Conservation (phyloP, 2,329 filamentous ascomycete species). For the Phaeosphaeria sp. region DNA sequence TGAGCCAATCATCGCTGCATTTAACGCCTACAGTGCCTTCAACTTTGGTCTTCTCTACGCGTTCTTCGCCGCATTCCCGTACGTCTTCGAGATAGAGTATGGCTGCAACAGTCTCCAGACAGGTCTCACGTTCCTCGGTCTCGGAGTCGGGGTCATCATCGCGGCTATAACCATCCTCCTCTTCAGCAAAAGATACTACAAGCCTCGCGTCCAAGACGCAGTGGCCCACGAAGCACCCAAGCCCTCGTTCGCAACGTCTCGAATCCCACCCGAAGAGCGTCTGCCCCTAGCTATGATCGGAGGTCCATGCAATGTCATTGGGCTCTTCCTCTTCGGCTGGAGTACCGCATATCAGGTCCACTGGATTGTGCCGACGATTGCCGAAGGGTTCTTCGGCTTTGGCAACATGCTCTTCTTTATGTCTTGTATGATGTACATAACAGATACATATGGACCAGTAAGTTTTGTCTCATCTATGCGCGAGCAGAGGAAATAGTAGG, state of each 20-base stretch:
- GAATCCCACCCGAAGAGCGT: constrained; percentile 7
- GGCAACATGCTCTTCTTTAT: constrained; percentile 54
- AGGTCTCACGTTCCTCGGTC: constrained; percentile 25
- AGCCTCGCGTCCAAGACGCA: constrained; percentile 10
- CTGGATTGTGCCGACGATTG: constrained; percentile 37
- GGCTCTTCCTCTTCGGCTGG: constrained; percentile 1
- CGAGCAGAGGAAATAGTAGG: no score
- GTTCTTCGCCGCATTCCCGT: constrained; percentile 33
- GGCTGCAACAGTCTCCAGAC: constrained; percentile 11
- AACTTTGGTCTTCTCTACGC: constrained; percentile 32
- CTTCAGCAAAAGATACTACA: constrained; percentile 40
- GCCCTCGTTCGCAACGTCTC: constrained; percentile 41
- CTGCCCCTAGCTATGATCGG: constrained; percentile 15
- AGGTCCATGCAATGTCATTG: constrained; percentile 29
- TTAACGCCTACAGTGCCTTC: constrained; percentile 30
- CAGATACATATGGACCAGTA: constrained; percentile 66
- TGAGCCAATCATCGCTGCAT: constrained; percentile 31
- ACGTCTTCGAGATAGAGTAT: constrained; percentile 26
- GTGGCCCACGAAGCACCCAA: neutral
- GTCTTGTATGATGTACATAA: constrained; percentile 44
- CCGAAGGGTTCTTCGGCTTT: constrained; percentile 45
- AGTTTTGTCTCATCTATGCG: no score
- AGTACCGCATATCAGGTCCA: constrained; percentile 9
- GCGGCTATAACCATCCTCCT: constrained; percentile 25
- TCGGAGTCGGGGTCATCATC: constrained; percentile 23